A percentile compares a stretch with the other conserved stretches of the same genome.
Evolutionary conservation across 78 protist species (phyloP).

Genomic region (Dictyostelium brefeldianum): DNA sequence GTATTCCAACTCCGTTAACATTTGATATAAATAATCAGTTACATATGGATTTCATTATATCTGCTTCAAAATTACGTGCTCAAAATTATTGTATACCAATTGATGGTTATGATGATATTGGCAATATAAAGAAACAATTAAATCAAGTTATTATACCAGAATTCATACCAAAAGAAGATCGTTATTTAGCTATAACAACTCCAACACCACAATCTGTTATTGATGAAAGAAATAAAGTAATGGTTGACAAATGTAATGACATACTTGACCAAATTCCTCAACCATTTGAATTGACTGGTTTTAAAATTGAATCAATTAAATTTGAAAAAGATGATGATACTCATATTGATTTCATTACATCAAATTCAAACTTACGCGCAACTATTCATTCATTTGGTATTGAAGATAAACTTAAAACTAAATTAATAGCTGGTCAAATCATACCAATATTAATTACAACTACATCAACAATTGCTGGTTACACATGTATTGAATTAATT

Average conservation of each 20-base stretch:
- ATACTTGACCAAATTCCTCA: conserved; percentile 36
- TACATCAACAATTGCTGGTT: conserved; percentile 98
- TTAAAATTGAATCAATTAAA: conserved; percentile 60
- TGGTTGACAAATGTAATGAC: conserved; percentile 56
- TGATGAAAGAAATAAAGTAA: conserved; percentile 1
- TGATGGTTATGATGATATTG: neutral
- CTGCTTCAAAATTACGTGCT: conserved; percentile 97
- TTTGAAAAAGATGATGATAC: conserved; percentile 99
- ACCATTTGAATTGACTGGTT: conserved; percentile 53
- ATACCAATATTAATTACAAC: conserved; percentile 99
- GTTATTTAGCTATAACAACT: conserved; percentile 83
- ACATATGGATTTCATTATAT: conserved; percentile 91
- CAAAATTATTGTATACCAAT: conserved; percentile 86
- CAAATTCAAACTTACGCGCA: conserved; percentile 97
- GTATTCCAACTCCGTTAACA: conserved; percentile 89
- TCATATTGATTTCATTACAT: conserved; percentile 92
- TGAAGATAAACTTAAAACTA: conserved; percentile 89
- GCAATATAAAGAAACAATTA: conserved; percentile 15
- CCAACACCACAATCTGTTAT: conserved; percentile 24
- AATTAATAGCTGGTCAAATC: conserved; percentile 98
- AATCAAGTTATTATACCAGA: conserved; percentile 88
- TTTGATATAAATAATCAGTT: conserved; percentile 83
- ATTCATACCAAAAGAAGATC: conserved; percentile 91
- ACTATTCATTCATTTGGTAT: conserved; percentile 93
- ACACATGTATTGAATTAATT: conserved; percentile 91